phyloP scores from a whole-genome alignment of 2,329 filamentous ascomycete species.

The Pestalotiopsis fici region DNA sequence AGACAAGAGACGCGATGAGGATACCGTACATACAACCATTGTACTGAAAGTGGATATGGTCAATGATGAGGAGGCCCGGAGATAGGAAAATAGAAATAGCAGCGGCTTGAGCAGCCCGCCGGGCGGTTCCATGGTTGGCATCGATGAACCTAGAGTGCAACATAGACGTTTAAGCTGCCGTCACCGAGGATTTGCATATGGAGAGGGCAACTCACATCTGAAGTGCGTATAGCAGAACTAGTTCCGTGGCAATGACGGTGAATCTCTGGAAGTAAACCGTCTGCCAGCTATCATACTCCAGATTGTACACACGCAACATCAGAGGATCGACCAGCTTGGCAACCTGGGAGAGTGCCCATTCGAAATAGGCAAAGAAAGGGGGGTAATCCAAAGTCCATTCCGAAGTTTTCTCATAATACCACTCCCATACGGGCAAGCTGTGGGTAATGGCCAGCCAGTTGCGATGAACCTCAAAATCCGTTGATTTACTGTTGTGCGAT shows the following conservation, averaged over 20 bases:
- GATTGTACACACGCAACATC: conserved; percentile 80
- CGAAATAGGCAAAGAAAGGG: conserved; percentile 96
- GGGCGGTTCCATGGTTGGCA: conserved; percentile 65
- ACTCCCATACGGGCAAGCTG: conserved; percentile 81
- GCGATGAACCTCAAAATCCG: conserved; percentile 97
- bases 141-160: conserved; percentile 67
- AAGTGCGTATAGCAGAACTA: conserved; percentile 81
- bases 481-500: conserved; percentile 78
- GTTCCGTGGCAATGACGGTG: conserved; percentile 84
- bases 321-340: conserved; percentile 76
- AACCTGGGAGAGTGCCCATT: conserved; percentile 85
- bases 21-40: conserved; percentile 96
- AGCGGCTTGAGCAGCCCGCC: conserved; percentile 78
- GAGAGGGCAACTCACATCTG: conserved; percentile 58
- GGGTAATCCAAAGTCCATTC: conserved; percentile 99
- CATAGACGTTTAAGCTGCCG: conserved; percentile 12
- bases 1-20: conserved; percentile 80
- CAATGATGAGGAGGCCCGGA: conserved; percentile 92
- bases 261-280: conserved; percentile 90
- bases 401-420: conserved; percentile 97
- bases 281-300: conserved; percentile 89
- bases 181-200: neutral
- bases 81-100: conserved; percentile 89
- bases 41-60: conserved; percentile 97
- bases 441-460: conserved; percentile 98